These are phyloP conservation scores for Blastobotrys malaysiensis DNA, from an alignment of 1,139 yeast genomes.

Conservation along the genomic window DNA sequence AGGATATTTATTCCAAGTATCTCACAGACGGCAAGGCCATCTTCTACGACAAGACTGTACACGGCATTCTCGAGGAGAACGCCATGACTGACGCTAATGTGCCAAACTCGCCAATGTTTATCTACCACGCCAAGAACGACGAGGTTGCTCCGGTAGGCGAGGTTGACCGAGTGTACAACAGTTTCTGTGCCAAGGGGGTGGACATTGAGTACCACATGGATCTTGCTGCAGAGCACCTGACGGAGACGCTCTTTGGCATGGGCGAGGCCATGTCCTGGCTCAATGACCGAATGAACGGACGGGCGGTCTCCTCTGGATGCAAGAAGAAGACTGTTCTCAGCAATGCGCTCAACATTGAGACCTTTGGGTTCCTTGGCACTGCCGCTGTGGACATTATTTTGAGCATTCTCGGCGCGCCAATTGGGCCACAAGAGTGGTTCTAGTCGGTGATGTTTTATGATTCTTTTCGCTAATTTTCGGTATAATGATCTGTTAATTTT, in stretches of 20 bases:
- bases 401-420: neutral
- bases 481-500: too few species aligned
- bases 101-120: conserved; percentile 24
- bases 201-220: conserved; percentile 21
- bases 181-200: conserved; percentile 27
- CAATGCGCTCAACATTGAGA: neutral
- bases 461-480: neutral
- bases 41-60: conserved; percentile 12
- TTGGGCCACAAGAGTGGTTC: neutral
- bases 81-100: conserved; percentile 6
- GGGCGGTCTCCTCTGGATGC: neutral
- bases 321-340: neutral
- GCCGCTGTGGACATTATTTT: neutral
- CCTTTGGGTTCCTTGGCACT: neutral
- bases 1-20: conserved; percentile 18
- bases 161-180: conserved; percentile 18
- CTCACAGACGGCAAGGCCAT: conserved; percentile 18
- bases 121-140: conserved; percentile 30
- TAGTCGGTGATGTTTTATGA: neutral
- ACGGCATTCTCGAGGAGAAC: conserved; percentile 16
- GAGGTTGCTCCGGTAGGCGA: conserved; percentile 21
- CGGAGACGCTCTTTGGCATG: neutral
- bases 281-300: neutral
- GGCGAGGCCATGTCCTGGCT: neutral
- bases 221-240: conserved; percentile 13